Percentiles rank a stretch among this genome's conserved stretches.
Evolutionary conservation across 495 filamentous ascomycete species (phyloP).

Genomic region (Hyaloscypha finlandica): DNA sequence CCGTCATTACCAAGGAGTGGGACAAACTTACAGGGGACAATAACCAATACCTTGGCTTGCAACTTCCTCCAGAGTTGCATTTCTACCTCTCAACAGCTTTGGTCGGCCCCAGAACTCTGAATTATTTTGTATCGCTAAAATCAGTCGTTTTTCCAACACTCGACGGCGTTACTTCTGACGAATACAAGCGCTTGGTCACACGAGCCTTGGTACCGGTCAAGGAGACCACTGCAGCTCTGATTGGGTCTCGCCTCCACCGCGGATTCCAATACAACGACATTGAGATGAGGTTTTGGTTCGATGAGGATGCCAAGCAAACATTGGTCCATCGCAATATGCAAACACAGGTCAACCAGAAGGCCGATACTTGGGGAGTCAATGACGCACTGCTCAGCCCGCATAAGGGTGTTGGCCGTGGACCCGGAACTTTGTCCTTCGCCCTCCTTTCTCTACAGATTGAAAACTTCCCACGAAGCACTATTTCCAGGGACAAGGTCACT

Average conservation of each 20-base stretch:
- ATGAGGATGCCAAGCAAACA: slow-evolving; percentile 58
- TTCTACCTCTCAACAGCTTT: slow-evolving; percentile 86
- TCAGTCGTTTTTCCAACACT: slow-evolving; percentile 74
- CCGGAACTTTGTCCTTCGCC: slow-evolving; percentile 56
- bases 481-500: slow-evolving; percentile 44
- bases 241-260: slow-evolving; percentile 76
- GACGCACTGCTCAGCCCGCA: slow-evolving; percentile 50
- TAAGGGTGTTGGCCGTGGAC: neutral
- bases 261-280: slow-evolving; percentile 79
- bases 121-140: slow-evolving; percentile 76
- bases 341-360: slow-evolving; percentile 58
- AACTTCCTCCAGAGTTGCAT: slow-evolving; percentile 88
- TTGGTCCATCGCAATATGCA: slow-evolving; percentile 67
- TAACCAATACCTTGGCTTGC: slow-evolving; percentile 85
- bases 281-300: slow-evolving; percentile 81
- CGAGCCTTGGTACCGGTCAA: slow-evolving; percentile 70
- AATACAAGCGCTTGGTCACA: slow-evolving; percentile 79
- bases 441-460: slow-evolving; percentile 61
- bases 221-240: slow-evolving; percentile 70
- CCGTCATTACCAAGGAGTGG: slow-evolving; percentile 68
- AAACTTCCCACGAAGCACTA: slow-evolving; percentile 68
- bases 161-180: slow-evolving; percentile 75
- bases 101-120: slow-evolving; percentile 75
- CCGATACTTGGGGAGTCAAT: slow-evolving; percentile 75
- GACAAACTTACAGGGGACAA: slow-evolving; percentile 74